Base-by-base conservation (phyloP, 192 early-diverging fungal species). In the Coemansia sp. region DNA sequence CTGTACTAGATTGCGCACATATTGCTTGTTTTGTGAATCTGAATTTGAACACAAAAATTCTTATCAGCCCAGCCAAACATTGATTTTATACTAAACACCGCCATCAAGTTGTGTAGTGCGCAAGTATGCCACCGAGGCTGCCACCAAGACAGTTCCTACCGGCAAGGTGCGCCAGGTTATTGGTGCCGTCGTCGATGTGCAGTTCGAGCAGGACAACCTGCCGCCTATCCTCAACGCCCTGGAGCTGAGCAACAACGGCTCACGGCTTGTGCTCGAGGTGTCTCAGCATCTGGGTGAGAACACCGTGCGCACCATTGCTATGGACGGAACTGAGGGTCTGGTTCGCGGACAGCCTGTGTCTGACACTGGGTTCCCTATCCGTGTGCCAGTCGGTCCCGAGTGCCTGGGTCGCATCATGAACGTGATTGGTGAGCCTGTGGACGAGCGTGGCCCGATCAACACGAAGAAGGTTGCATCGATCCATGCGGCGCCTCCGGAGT, bases 291-390 rank as follows among this genome's bases (percentile, higher is more conserved):
- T 89, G 87, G 95, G 94, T 85, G 93, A 97, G 82, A 95, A 95
- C 90, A 94, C 92, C 56, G 95, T 97, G 73, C 93, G 95, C 70
- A 94, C 92, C 72, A 97, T 97, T 93, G 95, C 95, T 75, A 97
- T 97, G 95, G 95, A 97, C 87, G 95, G 93, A 83, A 97, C 95
- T 67, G 93, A 97, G 80, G 92, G 95, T 88, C 88, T 97, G 58
- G 89, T 92, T 76, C 92, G 95, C 85, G 95, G 95, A 56, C 95
- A 97, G 86, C 82, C 88, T 51, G 95, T 97, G 63, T 70, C 85
- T 36, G 95, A 97, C 83, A 97, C 95, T 57, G 95, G 95, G 70
- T 71, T 86, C 56, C 93, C 95, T 66, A 97, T 97, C 84, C 87
- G 79, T 44, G 87, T 97, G 65, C 94, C 94, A 34, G 93, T 92